phyloP scores from a whole-genome alignment of 768 basidiomycete genomes.

The Harrya chromipes region DNA sequence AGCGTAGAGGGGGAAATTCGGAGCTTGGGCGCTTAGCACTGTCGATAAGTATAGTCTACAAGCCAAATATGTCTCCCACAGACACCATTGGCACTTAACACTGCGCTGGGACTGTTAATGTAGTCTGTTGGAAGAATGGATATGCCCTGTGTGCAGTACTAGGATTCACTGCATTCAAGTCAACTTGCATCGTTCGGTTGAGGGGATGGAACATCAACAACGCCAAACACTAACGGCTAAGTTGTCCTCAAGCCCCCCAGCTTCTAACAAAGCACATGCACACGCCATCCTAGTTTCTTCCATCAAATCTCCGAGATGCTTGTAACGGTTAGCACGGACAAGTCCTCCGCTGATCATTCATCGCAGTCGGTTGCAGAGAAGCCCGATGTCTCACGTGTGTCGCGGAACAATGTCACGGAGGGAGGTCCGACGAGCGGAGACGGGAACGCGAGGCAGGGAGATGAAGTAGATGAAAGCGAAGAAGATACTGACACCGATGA shows the following conservation, averaged over 20 bases:
- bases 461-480: slow-evolving; percentile 3
- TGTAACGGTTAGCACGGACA: not conserved
- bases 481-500: slow-evolving; percentile 2
- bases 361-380: slow-evolving; percentile 2
- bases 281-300: not conserved
- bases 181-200: no score
- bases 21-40: no score
- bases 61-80: no score
- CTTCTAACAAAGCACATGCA: slow-evolving; percentile 8
- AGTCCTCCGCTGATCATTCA: not conserved
- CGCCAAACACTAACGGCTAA: slow-evolving; percentile 10
- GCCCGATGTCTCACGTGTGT: not conserved
- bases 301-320: slow-evolving; percentile 10
- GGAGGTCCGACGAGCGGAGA: slow-evolving; percentile 20
- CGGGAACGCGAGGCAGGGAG: slow-evolving; percentile 1
- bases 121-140: no score
- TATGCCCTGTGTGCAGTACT: no score
- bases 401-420: not conserved
- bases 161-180: no score
- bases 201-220: not conserved
- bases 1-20: no score
- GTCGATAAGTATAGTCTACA: no score
- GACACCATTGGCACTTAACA: no score
- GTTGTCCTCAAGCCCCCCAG: no score
- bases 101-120: no score